A percentile compares a stretch with the other conserved stretches of the same genome.
Conservation (phyloP, 1,284 basidiomycete species). For the Papiliotrema terrestris region DNA sequence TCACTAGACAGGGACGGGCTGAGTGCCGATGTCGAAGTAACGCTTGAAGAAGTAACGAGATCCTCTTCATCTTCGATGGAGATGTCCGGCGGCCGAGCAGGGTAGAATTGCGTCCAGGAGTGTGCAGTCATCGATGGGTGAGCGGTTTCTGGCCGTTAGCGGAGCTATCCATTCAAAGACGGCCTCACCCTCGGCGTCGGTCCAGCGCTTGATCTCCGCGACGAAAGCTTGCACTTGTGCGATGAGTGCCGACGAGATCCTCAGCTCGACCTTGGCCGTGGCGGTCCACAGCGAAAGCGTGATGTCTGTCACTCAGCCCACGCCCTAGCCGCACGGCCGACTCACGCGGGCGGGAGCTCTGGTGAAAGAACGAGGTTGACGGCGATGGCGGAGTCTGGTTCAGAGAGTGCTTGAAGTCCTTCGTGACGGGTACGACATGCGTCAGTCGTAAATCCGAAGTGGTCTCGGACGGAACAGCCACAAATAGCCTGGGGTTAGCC, state of each 20-base stretch:
- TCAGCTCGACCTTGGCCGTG: slow-evolving; percentile 68
- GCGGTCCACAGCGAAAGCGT: slow-evolving; percentile 52
- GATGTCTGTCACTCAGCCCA: slow-evolving; percentile 18
- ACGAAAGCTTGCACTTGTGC: slow-evolving; percentile 29
- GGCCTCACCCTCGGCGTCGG: slow-evolving; percentile 16
- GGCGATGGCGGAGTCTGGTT: slow-evolving; percentile 43
- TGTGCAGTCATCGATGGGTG: not conserved
- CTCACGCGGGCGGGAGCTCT: slow-evolving; percentile 42
- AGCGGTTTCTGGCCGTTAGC: not conserved
- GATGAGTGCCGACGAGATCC: slow-evolving; percentile 56
- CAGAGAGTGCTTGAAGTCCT: slow-evolving; percentile 22
- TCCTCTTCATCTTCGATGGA: slow-evolving; percentile 4
- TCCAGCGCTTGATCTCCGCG: slow-evolving; percentile 22
- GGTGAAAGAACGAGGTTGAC: slow-evolving; percentile 40
- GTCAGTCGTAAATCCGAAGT: slow-evolving; percentile 12
- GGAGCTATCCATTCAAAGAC: not conserved
- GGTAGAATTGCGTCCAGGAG: slow-evolving; percentile 33
- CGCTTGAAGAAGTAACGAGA: not conserved
- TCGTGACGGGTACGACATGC: slow-evolving; percentile 27
- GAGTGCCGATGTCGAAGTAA: not conserved
- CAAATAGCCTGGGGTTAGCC: slow-evolving; percentile 20
- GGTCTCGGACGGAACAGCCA: slow-evolving; percentile 15
- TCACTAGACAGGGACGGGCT: slow-evolving; percentile 4
- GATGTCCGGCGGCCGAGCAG: slow-evolving; percentile 12
- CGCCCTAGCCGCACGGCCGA: not conserved